These are phyloP conservation scores for Pneumocystis oryctolagi DNA, from an alignment of 1,139 yeast genomes.

Conservation along the genomic window DNA sequence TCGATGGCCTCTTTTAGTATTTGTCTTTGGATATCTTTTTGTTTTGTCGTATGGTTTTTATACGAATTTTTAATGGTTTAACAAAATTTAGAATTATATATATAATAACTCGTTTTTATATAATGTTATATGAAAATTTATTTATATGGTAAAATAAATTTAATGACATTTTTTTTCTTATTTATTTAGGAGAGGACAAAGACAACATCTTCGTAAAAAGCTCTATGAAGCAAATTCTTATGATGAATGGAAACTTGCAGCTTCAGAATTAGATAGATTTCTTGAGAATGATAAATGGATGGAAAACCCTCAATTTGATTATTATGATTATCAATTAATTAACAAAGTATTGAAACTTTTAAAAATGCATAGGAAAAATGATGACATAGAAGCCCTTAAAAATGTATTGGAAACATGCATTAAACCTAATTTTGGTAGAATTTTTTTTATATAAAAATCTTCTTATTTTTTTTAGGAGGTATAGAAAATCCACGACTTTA, in stretches of 20 bases:
- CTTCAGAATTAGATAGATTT: constrained; percentile 41
- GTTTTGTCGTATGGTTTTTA: background rate
- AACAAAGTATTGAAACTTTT: constrained; percentile 37
- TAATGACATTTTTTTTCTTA: constrained; percentile 26
- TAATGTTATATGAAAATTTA: background rate
- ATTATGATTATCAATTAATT: constrained; percentile 53
- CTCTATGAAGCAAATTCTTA: constrained; percentile 39
- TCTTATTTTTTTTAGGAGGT: constrained; percentile 20
- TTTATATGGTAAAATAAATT: background rate
- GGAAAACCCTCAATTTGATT: constrained; percentile 43
- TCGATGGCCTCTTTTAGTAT: background rate
- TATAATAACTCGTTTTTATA: background rate
- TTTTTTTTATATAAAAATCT: background rate
- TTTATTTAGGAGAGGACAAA: constrained; percentile 38
- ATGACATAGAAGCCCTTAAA: constrained; percentile 35
- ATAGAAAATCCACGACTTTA: constrained; percentile 58
- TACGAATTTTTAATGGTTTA: background rate
- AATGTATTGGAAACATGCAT: constrained; percentile 50
- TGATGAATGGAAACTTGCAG: constrained; percentile 49
- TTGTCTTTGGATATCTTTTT: constrained; percentile 1
- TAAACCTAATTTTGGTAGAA: constrained; percentile 54
- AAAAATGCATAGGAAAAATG: constrained; percentile 24
- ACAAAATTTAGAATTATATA: background rate
- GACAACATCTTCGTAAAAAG: constrained; percentile 35
- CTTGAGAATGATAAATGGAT: constrained; percentile 54